Evolutionary conservation across 768 basidiomycete genomes (phyloP), one percentile per base, ranked within the genome.

Genomic region (Auriscalpium vulgare): DNA sequence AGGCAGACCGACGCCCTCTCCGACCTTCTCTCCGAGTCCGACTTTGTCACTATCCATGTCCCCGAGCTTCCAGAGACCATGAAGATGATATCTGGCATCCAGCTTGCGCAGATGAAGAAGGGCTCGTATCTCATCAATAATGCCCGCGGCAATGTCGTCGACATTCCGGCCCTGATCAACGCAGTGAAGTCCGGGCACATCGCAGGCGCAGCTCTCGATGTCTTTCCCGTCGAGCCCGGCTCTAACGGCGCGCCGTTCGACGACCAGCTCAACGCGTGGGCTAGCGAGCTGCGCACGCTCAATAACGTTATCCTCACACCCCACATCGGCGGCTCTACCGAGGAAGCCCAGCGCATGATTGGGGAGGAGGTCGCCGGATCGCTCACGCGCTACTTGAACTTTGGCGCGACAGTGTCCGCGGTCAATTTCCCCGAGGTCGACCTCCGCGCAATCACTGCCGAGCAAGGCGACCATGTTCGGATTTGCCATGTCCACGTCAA

Each of bases 361-460:
- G 97, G 97, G 13, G 86, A 91, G 56, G 97, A 99, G 71, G 97
- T 99, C 49, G 82, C 91, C 5, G 78, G 81, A 37, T 84, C 94
- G 3, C 75, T 99, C 45, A 77, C 80, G 21, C 87, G 94, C 54
- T 99, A 97, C 73, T 84, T 98, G 69, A 88, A 86, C 72, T 92
- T 86, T 67, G 97, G 97, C 51, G 86, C 93, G 23, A 90, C 91
- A 3, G 58, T 92, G 55, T 93, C 94, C 48, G 87, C 93, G 3
- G 97, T 98, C 78, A 98, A 98, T 77, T 97, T 99, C 84, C 95
- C 97, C 50, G 95, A 97, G 74, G 95, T 99, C 65, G 92, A 95
- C 74, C 77, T 99, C 43, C 88, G 95, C 57, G 85, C 92, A 52
- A 95, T 98, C 69, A 83, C 87, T 10, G 81, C 84, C 2, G 90